These are phyloP conservation scores for Petunia hybrid DNA, from an alignment of 305 asterid species.

Conservation along the genomic window DNA sequence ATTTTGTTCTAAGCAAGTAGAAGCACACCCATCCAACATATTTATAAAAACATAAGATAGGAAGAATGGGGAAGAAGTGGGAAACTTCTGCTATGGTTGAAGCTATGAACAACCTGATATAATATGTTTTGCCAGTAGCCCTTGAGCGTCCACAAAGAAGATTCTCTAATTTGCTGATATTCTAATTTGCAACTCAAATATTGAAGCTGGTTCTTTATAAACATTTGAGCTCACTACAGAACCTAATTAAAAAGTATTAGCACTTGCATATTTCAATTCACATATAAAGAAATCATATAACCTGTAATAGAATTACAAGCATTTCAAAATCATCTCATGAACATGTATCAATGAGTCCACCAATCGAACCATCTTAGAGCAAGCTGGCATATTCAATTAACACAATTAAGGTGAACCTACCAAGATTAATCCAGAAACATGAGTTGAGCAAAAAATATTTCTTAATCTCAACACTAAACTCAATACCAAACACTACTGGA, in stretches of 20 bases:
- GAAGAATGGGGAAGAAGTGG: background rate
- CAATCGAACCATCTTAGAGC: background rate
- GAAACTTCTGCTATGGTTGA: background rate
- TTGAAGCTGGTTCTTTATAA: background rate
- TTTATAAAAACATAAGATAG: background rate
- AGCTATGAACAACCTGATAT: background rate
- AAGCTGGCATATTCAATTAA: slow-evolving; percentile 1
- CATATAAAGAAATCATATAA: background rate
- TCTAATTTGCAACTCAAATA: background rate
- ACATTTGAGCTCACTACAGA: background rate
- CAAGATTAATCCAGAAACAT: background rate
- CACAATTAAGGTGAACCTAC: background rate
- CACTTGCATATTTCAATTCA: background rate
- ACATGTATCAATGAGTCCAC: background rate
- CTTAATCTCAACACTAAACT: slow-evolving; percentile 7
- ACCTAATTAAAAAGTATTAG: background rate
- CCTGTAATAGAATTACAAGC: background rate
- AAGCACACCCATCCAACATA: slow-evolving; percentile 8
- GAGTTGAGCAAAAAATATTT: background rate
- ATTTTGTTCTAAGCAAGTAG: background rate
- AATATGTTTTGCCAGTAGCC: background rate
- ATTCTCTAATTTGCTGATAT: background rate
- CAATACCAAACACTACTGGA: background rate
- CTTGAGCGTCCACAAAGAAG: background rate
- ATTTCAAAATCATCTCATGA: background rate